Percentiles rank a stretch among this genome's conserved stretches.
Conservation (phyloP, 2,329 filamentous ascomycete genomes). For the Hysterium pulicare region DNA sequence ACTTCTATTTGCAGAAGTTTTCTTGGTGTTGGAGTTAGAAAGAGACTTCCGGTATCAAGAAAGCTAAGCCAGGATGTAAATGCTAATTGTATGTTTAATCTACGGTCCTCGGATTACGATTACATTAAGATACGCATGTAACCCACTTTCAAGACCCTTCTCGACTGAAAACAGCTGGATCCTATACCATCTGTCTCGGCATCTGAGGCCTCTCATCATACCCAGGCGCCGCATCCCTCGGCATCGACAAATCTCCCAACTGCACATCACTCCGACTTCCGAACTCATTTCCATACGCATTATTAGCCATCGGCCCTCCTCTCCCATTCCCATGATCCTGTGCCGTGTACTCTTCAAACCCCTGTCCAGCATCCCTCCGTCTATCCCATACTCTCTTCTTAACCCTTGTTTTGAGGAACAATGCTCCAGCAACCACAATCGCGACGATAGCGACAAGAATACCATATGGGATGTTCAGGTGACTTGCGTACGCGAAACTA, state of each 20-base stretch:
- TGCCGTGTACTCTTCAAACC: slow-evolving; percentile 3
- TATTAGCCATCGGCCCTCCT: not conserved
- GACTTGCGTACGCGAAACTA: slow-evolving; percentile 11
- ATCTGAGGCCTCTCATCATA: not conserved
- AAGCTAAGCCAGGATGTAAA: too few species aligned
- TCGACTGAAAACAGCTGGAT: too few species aligned
- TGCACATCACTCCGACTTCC: not conserved
- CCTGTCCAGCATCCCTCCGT: slow-evolving; percentile 2
- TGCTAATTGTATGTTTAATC: too few species aligned
- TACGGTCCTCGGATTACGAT: too few species aligned
- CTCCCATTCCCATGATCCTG: not conserved
- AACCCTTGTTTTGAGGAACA: slow-evolving; percentile 8
- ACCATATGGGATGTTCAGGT: slow-evolving; percentile 14
- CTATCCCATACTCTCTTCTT: slow-evolving; percentile 3
- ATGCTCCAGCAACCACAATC: slow-evolving; percentile 1
- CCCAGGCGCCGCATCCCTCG: not conserved
- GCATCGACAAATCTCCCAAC: not conserved
- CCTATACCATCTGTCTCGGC: not conserved
- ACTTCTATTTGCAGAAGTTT: too few species aligned
- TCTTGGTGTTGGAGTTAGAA: too few species aligned
- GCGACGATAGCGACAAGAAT: slow-evolving; percentile 13
- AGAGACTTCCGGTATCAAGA: too few species aligned
- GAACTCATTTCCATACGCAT: too few species aligned
- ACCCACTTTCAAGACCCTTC: too few species aligned
- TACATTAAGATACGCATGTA: too few species aligned